Evolutionary conservation across 2,329 filamentous ascomycete species (phyloP), one percentile per base, ranked within the genome.

Genomic region (Ophiostoma ulmi): DNA sequence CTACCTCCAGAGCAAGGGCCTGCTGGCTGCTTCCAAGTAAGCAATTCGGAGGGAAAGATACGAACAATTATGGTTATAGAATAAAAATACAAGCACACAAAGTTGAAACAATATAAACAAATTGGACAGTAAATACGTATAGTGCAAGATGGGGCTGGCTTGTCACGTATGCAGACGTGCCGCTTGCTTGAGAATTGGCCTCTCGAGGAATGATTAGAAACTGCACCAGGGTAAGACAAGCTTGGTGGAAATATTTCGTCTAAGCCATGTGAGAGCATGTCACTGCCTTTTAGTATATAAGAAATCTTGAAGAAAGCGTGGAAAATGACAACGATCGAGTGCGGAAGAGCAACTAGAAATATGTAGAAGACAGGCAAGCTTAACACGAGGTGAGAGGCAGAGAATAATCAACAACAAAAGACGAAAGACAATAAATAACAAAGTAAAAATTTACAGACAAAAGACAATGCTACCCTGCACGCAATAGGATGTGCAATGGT

Each of bases 1-100:
- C 71, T 97, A 94, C 81, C 83, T 95, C 75, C 85, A 91, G 78
- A 84, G 87, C 74, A 87, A 91, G 78, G 90, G 89, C 0, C 82
- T 92, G 75, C 79, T 86, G 63, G 65, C 72, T 31, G 36, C 68
- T 20, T 35, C 67, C 36, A 65, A 66, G 22, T 26, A 52, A 31
- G 11, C 38, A 36, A 13, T 26, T 13, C 38, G 14, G 52, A 26
- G 52, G 6, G 58, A 64, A 31, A 11, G 58, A 36, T 36, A 36
- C 13, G 31, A 38, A 64, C 10, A 17, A 36, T n/a, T 39, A 64
- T 38, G 22, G 7, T 17, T 38, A n/a, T 38, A 36, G 61, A 64
- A 8, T 58, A 58, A 26, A 58, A 8, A 58, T 22, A 58, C 7
- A 58, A 58, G 31, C 26, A 63, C 55, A 39, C 11, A 48, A 48